Evolutionary conservation across 345 rosid genomes (phyloP).

Genomic region (Aegle marmelos): DNA sequence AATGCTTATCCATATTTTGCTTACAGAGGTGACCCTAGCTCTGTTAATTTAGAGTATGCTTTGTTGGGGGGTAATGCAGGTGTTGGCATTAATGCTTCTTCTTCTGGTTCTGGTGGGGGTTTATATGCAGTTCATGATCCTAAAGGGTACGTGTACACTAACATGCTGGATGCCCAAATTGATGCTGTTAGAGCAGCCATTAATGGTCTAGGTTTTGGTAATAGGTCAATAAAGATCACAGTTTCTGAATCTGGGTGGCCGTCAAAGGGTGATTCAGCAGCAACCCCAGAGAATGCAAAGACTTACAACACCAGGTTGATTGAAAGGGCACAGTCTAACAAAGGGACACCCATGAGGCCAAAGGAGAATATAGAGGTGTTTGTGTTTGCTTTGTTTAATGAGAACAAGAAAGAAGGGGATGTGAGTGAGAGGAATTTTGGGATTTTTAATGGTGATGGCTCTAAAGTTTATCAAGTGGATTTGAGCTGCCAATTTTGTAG

Average conservation of each 20-base stretch:
- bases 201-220: constrained; percentile 43
- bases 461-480: constrained; percentile 53
- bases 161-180: constrained; percentile 67
- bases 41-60: constrained; percentile 52
- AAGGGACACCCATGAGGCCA: constrained; percentile 61
- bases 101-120: no score
- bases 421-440: constrained; percentile 57
- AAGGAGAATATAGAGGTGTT: constrained; percentile 39
- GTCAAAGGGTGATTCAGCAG: constrained; percentile 52
- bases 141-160: constrained; percentile 42
- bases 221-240: constrained; percentile 36
- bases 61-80: constrained; percentile 28
- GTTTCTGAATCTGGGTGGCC: constrained; percentile 72
- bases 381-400: constrained; percentile 62
- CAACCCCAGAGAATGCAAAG: constrained; percentile 47
- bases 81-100: constrained; percentile 21
- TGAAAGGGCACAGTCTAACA: constrained; percentile 46
- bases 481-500: constrained; percentile 61
- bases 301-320: constrained; percentile 57
- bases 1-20: constrained; percentile 74
- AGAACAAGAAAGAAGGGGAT: constrained; percentile 59
- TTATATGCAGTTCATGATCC: constrained; percentile 44
- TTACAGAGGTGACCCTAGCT: constrained; percentile 43
- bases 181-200: constrained; percentile 64
- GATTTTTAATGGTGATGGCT: constrained; percentile 58